Conservation (phyloP, 768 basidiomycete species). For the Leccinum imitatum region DNA sequence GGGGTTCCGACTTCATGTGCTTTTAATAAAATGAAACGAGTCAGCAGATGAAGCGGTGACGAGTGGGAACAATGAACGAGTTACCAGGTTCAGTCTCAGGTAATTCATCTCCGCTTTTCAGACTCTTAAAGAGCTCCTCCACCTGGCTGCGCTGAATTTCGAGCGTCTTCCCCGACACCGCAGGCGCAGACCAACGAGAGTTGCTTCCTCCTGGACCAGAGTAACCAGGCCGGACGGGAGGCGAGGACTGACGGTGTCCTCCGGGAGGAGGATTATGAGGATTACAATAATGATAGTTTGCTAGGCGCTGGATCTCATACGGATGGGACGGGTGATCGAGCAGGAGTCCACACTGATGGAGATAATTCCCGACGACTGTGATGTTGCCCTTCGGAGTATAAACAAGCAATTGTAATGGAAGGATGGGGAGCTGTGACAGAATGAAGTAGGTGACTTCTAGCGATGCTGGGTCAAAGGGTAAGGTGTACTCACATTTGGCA, state of each 20-base stretch:
- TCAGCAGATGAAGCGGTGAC: constrained; percentile 13
- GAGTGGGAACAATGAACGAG: constrained; percentile 31
- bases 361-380: constrained; percentile 71
- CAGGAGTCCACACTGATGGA: constrained; percentile 64
- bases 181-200: constrained; percentile 56
- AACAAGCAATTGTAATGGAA: constrained; percentile 82
- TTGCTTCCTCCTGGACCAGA: constrained; percentile 37
- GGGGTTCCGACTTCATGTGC: constrained; percentile 75
- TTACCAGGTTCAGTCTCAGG: constrained; percentile 82
- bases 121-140: constrained; percentile 87
- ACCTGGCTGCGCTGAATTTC: constrained; percentile 93
- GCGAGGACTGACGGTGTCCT: constrained; percentile 48
- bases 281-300: constrained; percentile 76
- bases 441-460: constrained; percentile 21
- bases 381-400: constrained; percentile 96
- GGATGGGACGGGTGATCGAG: constrained; percentile 79
- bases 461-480: constrained; percentile 14
- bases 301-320: constrained; percentile 58
- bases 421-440: constrained; percentile 64
- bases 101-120: constrained; percentile 86
- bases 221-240: constrained; percentile 43
- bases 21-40: constrained; percentile 32
- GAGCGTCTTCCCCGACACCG: constrained; percentile 69
- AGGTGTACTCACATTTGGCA: constrained; percentile 53
- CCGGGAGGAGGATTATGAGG: constrained; percentile 84